Conservation (phyloP, 140 eudicot genomes). For the Ambrosia hybrid region DNA sequence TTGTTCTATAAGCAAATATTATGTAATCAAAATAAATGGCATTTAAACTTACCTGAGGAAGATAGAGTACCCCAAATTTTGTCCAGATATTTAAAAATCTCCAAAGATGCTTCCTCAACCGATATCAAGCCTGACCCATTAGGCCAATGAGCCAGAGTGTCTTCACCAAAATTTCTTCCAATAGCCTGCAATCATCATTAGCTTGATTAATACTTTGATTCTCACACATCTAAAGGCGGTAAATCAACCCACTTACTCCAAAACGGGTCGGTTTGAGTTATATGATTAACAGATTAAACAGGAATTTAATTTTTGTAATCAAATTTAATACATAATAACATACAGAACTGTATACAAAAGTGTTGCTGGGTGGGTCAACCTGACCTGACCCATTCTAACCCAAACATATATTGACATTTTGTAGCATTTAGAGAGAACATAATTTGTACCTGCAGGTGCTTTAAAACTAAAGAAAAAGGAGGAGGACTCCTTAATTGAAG, state of each 20-base stretch:
- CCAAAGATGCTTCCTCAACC: conserved; percentile 90
- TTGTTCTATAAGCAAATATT: not conserved
- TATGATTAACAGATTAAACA: not conserved
- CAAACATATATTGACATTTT: conserved; percentile 3
- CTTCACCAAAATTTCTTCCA: conserved; percentile 93
- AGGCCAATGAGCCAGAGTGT: conserved; percentile 98
- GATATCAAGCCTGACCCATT: conserved; percentile 62
- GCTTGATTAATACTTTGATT: conserved; percentile 12
- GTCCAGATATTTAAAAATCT: conserved; percentile 81
- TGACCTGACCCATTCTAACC: not conserved
- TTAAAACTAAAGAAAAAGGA: conserved; percentile 60
- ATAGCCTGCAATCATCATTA: conserved; percentile 49
- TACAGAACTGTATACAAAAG: not conserved
- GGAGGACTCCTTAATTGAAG: conserved; percentile 91
- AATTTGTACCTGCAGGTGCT: conserved; percentile 71
- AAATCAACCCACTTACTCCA: conserved; percentile 6
- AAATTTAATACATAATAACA: not conserved
- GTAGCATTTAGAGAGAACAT: not conserved
- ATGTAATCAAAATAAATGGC: not conserved
- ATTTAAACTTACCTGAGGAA: conserved; percentile 65
- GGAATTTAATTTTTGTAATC: not conserved
- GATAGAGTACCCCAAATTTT: conserved; percentile 87
- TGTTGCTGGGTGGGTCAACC: not conserved
- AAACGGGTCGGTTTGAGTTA: conserved; percentile 7
- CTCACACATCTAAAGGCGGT: not conserved